Evolutionary conservation across 371 early-diverging fungal species (phyloP), one percentile per base, ranked within the genome.

Genomic region (Apophysomyces ossiformis): DNA sequence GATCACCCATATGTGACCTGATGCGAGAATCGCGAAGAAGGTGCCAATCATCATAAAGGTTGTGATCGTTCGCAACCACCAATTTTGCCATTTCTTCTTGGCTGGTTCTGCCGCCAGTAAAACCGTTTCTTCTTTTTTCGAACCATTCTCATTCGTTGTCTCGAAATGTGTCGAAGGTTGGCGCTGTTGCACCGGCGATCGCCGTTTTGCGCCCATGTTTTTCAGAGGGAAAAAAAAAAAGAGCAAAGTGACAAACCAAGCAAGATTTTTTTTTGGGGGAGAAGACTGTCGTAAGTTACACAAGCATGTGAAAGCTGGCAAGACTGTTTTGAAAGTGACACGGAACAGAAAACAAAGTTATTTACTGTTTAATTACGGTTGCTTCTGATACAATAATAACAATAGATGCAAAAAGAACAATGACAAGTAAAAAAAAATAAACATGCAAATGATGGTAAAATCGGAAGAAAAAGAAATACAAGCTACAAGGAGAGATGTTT

Each of bases 31-130:
- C 16, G 76, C 74, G 63, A 92, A 81, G 74, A 96, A 95, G 21
- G 87, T 83, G 35, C 81, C 85, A 54, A 96, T 89, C 96, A 97
- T 96, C 61, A 95, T 82, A 54, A 93, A 75, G 9, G 94, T 95
- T 79, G 91, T 93, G 16, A 90, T 73, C 21, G 92, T 86, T 61
- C 97, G 89, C 12, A 88, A 81, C 70, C 85, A 85, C 89, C 89
- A 88, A 68, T 91, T 92, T 46, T 73, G 69, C 90, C 92, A 90
- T 73, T 86, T 89, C 65, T 85, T 84, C 57, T 80, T 70, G 26
- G 75, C 66, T n/a, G 75, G 65, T 61, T 89, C 74, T 37, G 74
- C 78, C n/a, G 70, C 78, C 60, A 85, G 61, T 37, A 86, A 46
- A 0, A 77, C 75, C 3, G 63, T 26, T 2, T 26, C 66, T 50